Base-by-base conservation (phyloP, 305 asterid genomes). In the Ilex paraguariensis region DNA sequence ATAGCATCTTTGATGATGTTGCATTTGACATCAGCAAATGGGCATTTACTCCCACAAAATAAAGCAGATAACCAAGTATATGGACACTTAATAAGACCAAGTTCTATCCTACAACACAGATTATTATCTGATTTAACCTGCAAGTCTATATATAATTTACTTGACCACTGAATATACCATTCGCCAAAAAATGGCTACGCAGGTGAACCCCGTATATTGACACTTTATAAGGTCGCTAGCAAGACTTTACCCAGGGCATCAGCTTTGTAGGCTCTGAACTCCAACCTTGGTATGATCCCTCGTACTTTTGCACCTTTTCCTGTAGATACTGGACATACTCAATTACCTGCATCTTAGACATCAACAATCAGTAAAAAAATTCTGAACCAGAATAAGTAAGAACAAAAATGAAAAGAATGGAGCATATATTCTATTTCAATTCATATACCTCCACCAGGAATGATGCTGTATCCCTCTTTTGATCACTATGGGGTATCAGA, bases 381-480 rank as follows among this genome's bases (percentile, higher is more conserved):
- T 52, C 28, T 52, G 10, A 52, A 52, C 53, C 53, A 4, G 13
- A 49, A n/a, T 3, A 12, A 49, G 16, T 11, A 49, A 49, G 53
- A 49, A n/a, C 16, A 49, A 12, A 11, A 12, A 49, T 49, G 11
- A 11, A n/a, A 12, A 4, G 14, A 7, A 12, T 52, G 4, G 0
- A n/a, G 12, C 28, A 52, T 52, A 14, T 16, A 52, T 52, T 52
- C 8, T 14, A 52, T 52, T 15, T 51, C 50, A 52, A 66, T 42
- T 48, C 48, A 51, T 30, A 32, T 67, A 87, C 96, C 96, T 85
- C 96, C 59, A 82, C 59, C 61, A 90, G 73, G 73, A 87, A 90
- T 13, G 95, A 90, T 36, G 97, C 97, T 12, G 96, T 90, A 69
- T 90, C 96, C 71, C 97, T 74, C 84, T 90, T 90, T 70, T 87